Percentiles rank a stretch among this genome's conserved stretches.
Evolutionary conservation across 768 basidiomycete genomes (phyloP).

Genomic region (Tricholoma hemisulphureum): DNA sequence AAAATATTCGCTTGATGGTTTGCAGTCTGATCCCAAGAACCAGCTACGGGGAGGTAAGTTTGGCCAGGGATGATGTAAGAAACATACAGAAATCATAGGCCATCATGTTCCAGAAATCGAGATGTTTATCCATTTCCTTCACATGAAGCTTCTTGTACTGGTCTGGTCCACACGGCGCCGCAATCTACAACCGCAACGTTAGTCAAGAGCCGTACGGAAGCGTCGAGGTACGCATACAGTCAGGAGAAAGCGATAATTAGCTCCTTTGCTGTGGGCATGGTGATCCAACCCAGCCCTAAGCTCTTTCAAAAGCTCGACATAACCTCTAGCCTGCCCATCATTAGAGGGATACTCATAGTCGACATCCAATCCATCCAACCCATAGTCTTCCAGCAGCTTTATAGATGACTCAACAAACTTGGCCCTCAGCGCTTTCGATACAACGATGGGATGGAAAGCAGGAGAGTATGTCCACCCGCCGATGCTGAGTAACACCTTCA

Average conservation of each 20-base stretch:
- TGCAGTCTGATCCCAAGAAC: slow-evolving; percentile 70
- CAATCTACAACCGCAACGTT: slow-evolving; percentile 52
- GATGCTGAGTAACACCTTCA: slow-evolving; percentile 83
- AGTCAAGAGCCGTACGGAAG: not conserved
- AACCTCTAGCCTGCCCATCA: slow-evolving; percentile 75
- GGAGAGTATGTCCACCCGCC: slow-evolving; percentile 96
- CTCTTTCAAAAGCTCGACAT: slow-evolving; percentile 77
- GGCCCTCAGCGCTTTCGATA: slow-evolving; percentile 56
- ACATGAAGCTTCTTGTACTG: slow-evolving; percentile 81
- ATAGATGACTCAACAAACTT: slow-evolving; percentile 83
- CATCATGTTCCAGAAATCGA: slow-evolving; percentile 99
- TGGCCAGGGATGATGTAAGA: not conserved
- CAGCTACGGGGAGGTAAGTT: slow-evolving; percentile 43
- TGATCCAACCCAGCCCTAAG: slow-evolving; percentile 73
- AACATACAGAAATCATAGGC: slow-evolving; percentile 76
- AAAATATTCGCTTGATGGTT: slow-evolving; percentile 88
- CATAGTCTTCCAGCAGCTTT: slow-evolving; percentile 83
- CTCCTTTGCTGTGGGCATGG: slow-evolving; percentile 59
- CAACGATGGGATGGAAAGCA: slow-evolving; percentile 80
- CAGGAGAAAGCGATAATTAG: slow-evolving; percentile 64
- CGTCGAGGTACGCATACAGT: slow-evolving; percentile 50
- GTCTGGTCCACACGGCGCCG: slow-evolving; percentile 88
- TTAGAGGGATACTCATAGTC: slow-evolving; percentile 93
- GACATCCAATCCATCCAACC: slow-evolving; percentile 87
- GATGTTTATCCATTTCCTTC: slow-evolving; percentile 79